Base-by-base conservation (phyloP, 1,284 basidiomycete genomes). In the Schizophyllum amplum region DNA sequence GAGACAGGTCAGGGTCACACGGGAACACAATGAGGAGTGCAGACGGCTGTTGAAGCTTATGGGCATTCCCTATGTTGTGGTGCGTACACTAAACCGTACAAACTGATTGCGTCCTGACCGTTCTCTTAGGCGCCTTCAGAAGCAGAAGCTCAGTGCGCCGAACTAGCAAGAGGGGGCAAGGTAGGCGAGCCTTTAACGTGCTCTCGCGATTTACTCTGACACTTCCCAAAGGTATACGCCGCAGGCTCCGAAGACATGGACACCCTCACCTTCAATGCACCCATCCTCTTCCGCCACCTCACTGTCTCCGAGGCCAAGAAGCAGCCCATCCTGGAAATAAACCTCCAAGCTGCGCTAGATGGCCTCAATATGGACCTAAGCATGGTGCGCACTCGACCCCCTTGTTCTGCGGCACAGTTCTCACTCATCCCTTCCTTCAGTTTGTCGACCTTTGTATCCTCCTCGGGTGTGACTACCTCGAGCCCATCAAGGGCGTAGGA, bases 201-300 rank as follows among this genome's bases (percentile, higher is more conserved):
- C 6, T 58, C 17, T 25, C 20, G 23, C 21, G 48, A 1, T 54
- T 57, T 5, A 62, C 46, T 62, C 55, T 22, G 33, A 23, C 53
- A n/a, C 27, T 52, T 60, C 17, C 64, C n/a, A n/a, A n/a, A 93
- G 90, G 92, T 98, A 21, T 99, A 90, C 67, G 97, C 92, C 0
- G 95, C 95, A 4, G 97, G 97, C 5, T 98, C 94, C 0, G 97
- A 99, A 73, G 97, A 99, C 69, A 99, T 99, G 97, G 97, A 99
- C 67, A 99, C 97, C 2, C 83, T 99, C 49, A 99, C 97, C 0
- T 99, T 99, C 76, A 81, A 84, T 63, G 77, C 96, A 0, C 95
- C 96, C 0, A 87, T 97, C 55, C 79, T 99, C 7, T 87, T 92
- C 63, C 92, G 96, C 52, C 96, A 98, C 72, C 83, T 99, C 55